Percentiles rank a stretch among this genome's conserved stretches.
Evolutionary conservation across 2,329 filamentous ascomycete genomes (phyloP).

Genomic region (Exophiala sp.): DNA sequence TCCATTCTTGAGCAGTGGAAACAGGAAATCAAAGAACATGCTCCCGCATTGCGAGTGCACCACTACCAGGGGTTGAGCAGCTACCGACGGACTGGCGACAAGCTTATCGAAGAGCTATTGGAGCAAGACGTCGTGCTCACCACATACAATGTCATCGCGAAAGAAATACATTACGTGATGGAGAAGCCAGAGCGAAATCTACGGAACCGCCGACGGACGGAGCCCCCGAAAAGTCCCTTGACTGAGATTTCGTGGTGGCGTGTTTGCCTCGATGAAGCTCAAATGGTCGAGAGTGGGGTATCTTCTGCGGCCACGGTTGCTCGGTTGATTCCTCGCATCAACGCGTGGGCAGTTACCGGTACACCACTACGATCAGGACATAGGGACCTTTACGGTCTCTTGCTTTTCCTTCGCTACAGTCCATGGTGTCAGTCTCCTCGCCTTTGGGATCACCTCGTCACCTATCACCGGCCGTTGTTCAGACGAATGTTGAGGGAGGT

Average conservation of each 20-base stretch:
- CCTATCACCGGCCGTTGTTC: slow-evolving; percentile 58
- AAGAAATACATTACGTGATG: slow-evolving; percentile 71
- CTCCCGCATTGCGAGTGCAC: slow-evolving; percentile 51
- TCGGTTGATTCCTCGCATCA: slow-evolving; percentile 69
- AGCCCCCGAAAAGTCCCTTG: slow-evolving; percentile 65
- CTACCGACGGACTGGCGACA: slow-evolving; percentile 32
- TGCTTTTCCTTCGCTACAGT: slow-evolving; percentile 73
- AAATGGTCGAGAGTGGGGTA: slow-evolving; percentile 88
- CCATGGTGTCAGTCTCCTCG: slow-evolving; percentile 62
- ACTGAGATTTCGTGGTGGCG: slow-evolving; percentile 84
- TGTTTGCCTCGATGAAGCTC: slow-evolving; percentile 62
- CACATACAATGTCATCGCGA: slow-evolving; percentile 64
- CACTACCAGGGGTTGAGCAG: slow-evolving; percentile 52
- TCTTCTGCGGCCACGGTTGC: slow-evolving; percentile 77
- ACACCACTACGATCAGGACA: slow-evolving; percentile 81
- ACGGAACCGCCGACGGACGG: slow-evolving; percentile 57
- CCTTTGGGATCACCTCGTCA: slow-evolving; percentile 63
- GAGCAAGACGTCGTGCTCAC: slow-evolving; percentile 54
- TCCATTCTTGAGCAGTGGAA: slow-evolving; percentile 60
- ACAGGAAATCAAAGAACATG: slow-evolving; percentile 53
- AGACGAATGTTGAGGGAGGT: slow-evolving; percentile 63
- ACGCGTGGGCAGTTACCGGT: slow-evolving; percentile 88
- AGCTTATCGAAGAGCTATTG: slow-evolving; percentile 44
- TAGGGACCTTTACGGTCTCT: slow-evolving; percentile 69
- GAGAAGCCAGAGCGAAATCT: slow-evolving; percentile 66